Evolutionary conservation across 306 rosid species (phyloP).

Genomic region (Castanea crenata): DNA sequence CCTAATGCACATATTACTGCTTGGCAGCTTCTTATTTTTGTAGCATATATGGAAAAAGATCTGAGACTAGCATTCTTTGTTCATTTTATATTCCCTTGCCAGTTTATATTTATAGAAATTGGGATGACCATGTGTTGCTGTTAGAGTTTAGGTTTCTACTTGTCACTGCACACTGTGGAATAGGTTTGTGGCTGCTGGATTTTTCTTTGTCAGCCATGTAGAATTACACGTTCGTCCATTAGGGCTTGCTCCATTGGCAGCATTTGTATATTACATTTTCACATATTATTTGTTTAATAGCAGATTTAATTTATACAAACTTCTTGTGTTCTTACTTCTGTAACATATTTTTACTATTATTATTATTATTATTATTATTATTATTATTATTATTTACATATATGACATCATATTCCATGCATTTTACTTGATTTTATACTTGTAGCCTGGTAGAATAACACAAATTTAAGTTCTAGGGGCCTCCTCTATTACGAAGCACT

Average conservation of each 20-base stretch:
- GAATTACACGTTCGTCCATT: slow-evolving; percentile 18
- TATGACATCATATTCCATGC: background rate
- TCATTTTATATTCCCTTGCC: slow-evolving; percentile 38
- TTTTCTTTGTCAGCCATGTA: slow-evolving; percentile 30
- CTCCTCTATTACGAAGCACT: too few relatives aligned
- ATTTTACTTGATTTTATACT: background rate
- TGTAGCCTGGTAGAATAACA: background rate
- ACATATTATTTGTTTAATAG: slow-evolving; percentile 17
- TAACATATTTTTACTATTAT: background rate
- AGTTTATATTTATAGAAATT: slow-evolving; percentile 41
- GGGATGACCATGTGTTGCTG: slow-evolving; percentile 32
- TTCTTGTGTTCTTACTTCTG: background rate
- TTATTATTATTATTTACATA: background rate
- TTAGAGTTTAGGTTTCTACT: slow-evolving; percentile 21
- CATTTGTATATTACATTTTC: slow-evolving; percentile 41
- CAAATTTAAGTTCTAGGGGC: background rate
- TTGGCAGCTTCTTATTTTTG: slow-evolving; percentile 36
- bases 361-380: background rate
- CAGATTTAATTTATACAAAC: slow-evolving; percentile 15
- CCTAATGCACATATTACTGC: slow-evolving; percentile 35
- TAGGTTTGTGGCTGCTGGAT: slow-evolving; percentile 29
- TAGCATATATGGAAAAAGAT: slow-evolving; percentile 36
- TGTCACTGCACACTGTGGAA: slow-evolving; percentile 26
- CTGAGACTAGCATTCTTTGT: slow-evolving; percentile 28
- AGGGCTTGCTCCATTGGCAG: background rate